These are phyloP conservation scores for Pochonia chlamydosporia DNA, from an alignment of 2,329 filamentous ascomycete genomes.

Conservation along the genomic window DNA sequence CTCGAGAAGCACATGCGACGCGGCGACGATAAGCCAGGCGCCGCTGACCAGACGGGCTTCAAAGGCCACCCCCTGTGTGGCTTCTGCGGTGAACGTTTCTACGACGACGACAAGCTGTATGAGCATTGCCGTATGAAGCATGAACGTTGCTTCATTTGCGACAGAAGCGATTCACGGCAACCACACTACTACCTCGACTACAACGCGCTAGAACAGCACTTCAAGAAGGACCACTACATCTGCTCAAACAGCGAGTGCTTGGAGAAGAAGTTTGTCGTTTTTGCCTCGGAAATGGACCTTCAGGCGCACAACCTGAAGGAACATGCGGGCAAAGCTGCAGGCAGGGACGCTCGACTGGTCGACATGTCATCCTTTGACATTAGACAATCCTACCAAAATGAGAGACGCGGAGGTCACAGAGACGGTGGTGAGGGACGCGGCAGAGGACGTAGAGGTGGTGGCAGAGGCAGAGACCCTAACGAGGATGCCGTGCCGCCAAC, in stretches of 20 bases:
- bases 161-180: conserved; percentile 60
- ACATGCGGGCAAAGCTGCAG: conserved; percentile 80
- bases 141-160: conserved; percentile 92
- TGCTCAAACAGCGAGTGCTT: conserved; percentile 82
- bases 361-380: conserved; percentile 85
- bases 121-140: conserved; percentile 90
- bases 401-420: conserved; percentile 29
- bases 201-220: conserved; percentile 78
- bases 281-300: conserved; percentile 88
- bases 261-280: conserved; percentile 97
- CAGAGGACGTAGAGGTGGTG: conserved; percentile 30
- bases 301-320: conserved; percentile 86
- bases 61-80: conserved; percentile 91
- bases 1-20: conserved; percentile 82
- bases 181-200: conserved; percentile 94
- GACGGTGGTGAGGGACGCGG: conserved; percentile 34
- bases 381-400: conserved; percentile 63
- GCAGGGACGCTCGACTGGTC: conserved; percentile 77
- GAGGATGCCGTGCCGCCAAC: conserved; percentile 70
- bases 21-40: conserved; percentile 86
- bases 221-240: conserved; percentile 78
- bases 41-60: conserved; percentile 89
- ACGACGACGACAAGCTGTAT: conserved; percentile 92
- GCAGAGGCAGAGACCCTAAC: conserved; percentile 78
- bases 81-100: conserved; percentile 89